A percentile compares a stretch with the other conserved stretches of the same genome.
Evolutionary conservation across 805 yeast genomes (phyloP).

Genomic region (Sugiyamaella americana): DNA sequence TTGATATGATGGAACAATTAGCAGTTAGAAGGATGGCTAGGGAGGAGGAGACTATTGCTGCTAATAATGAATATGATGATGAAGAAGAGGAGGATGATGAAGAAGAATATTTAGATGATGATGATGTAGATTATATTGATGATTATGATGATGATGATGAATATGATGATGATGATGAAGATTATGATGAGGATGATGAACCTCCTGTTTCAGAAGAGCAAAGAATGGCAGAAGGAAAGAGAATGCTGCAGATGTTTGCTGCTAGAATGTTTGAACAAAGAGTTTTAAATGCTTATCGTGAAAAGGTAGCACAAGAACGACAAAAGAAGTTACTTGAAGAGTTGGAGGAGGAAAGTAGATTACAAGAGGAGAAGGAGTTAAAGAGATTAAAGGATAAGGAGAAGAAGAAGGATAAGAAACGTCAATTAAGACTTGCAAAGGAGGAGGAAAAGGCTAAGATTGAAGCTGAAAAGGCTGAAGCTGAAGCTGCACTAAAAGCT

Average conservation of each 20-base stretch:
- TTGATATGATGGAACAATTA: conserved; percentile 72
- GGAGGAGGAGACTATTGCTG: conserved; percentile 27
- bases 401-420: conserved; percentile 37
- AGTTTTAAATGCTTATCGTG: conserved; percentile 69
- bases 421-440: conserved; percentile 33
- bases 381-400: conserved; percentile 36
- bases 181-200: conserved; percentile 36
- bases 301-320: conserved; percentile 68
- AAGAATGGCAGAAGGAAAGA: conserved; percentile 71
- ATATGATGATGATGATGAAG: conserved; percentile 33
- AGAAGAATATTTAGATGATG: conserved; percentile 29
- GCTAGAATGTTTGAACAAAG: conserved; percentile 71
- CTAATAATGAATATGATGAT: conserved; percentile 16
- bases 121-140: conserved; percentile 26
- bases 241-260: conserved; percentile 72
- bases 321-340: conserved; percentile 34
- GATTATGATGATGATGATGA: conserved; percentile 21
- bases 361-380: conserved; percentile 29
- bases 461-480: conserved; percentile 31
- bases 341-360: conserved; percentile 29
- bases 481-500: conserved; percentile 24
- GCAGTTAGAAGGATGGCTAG: conserved; percentile 47
- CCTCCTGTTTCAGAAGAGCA: conserved; percentile 42
- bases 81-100: conserved; percentile 27
- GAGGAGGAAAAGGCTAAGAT: conserved; percentile 35